Base-by-base conservation (phyloP, 2,329 filamentous ascomycete genomes). In the Fonsecaea multimorphosa region DNA sequence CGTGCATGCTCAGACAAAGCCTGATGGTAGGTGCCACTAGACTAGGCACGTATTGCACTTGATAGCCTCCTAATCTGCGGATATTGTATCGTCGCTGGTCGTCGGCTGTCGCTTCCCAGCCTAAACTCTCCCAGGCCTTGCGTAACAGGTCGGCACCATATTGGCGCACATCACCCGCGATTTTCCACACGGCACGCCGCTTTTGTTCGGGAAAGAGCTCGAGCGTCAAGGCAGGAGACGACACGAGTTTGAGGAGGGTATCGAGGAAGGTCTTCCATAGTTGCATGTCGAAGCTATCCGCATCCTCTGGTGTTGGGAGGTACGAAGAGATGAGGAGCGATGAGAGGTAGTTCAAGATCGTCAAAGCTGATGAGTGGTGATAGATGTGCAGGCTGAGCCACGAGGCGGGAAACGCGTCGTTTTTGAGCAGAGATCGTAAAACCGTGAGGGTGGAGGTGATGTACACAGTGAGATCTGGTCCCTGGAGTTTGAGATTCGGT, bases 201-300 rank as follows among this genome's bases (percentile, higher is more conserved):
- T 98, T 99, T 79, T 99, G 95, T 77, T 99, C 96, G 0, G 95
- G 93, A 75, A 97, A 98, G 0, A 93, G 97, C 76, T 99, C 95
- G 40, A 99, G 85, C 0, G 95, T 93, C 22, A 99, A 84, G 0
- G 90, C 91, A 38, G 93, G 89, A 73, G 93, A 97, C 4, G 92
- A 91, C 2, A 99, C 92, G 2, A 98, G 88, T 74, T 91, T 93
- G 31, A 99, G 84, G 32, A 99, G 81, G 0, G 93, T 94, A 19
- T 89, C 90, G 75, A 99, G 97, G 80, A 97, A 97, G 34, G 90
- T 84, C 70, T 94, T 93, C 95, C 95, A 99, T 12, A 98, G 81
- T 64, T 96, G 91, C 11, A 92, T 97, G 74, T 96, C 93, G 78
- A 98, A 99, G 12, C 84, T 86, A 73, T 97, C 94, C 0, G 93